Evolutionary conservation across 257 asterid genomes (phyloP).

Genomic region (Primulina eburnea): DNA sequence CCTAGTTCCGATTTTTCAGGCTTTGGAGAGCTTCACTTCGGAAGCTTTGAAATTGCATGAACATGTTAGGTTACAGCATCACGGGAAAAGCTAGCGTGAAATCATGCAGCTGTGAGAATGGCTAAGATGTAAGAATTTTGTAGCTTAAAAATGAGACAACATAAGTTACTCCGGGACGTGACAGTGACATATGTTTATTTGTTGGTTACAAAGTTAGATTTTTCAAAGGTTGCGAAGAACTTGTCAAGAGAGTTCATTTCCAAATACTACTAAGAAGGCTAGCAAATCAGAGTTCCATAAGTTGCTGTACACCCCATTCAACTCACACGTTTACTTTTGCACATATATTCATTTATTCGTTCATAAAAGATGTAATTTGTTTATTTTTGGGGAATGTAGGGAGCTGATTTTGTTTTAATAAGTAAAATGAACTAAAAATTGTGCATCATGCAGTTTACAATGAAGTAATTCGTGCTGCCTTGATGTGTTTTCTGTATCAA

Average conservation of each 20-base stretch:
- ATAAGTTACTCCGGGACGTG: not conserved
- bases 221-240: too few relatives aligned
- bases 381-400: not conserved
- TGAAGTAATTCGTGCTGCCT: not conserved
- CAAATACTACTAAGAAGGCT: too few relatives aligned
- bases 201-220: not conserved
- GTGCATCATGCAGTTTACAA: not conserved
- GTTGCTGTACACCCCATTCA: not conserved
- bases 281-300: too few relatives aligned
- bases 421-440: not conserved
- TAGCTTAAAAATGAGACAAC: conserved; percentile 24
- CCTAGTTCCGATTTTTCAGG: conserved; percentile 84
- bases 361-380: not conserved
- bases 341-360: not conserved
- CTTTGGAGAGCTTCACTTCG: conserved; percentile 72
- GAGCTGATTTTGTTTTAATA: not conserved
- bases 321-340: not conserved
- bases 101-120: conserved; percentile 18
- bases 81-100: conserved; percentile 27
- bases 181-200: not conserved
- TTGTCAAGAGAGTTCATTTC: too few relatives aligned
- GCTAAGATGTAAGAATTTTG: conserved; percentile 32
- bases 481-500: not conserved
- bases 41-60: conserved; percentile 78
- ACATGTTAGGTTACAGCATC: conserved; percentile 58